Base-by-base conservation (phyloP, 306 rosid genomes). In the Cicer chorassanicum region DNA sequence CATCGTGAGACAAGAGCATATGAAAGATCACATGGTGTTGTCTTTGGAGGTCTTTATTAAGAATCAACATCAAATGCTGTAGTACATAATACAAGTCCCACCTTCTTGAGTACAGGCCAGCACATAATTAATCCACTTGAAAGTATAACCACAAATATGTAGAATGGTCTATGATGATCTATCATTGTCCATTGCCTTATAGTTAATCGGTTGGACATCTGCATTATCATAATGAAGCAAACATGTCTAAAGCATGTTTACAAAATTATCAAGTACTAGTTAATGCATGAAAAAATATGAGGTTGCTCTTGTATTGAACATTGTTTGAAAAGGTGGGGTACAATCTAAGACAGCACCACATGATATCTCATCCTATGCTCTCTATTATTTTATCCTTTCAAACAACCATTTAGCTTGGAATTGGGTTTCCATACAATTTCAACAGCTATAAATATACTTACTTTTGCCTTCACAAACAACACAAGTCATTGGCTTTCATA, bases 11-110 rank as follows among this genome's bases (percentile, higher is more conserved):
- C 82, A 72, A 59, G 65, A 61, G n/a, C 67, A 67, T 16, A 18
- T 57, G 14, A 51, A 14, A 45, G 65, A 24, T 73, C 87, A 82
- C 87, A 50, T 74, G 88, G 78, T 57, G 59, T 65, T 74, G 80
- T 80, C 68, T 64, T 59, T 16, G 7, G 19, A 70, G 50, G 57
- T 64, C 59, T 62, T 56, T 43, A 6, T 54, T 13, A 44, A 40
- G 49, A 13, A 60, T 36, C 65, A 78, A 15, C 43, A 7, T 50
- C 39, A 63, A 45, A 53, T 18, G 14, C 5, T 49, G 54, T 15
- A 4, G 45, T n/a, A 39, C 46, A 60, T 49, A 48, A 12, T 40
- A 4, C 24, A 10, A 38, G 18, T 2, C 62, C 46, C 38, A 67
- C 76, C 51, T 45, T 66, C 44, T 66, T 14, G 6, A 50, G 13